phyloP scores from a whole-genome alignment of 352 stramenopile genomes.

The Globisporangium radiosum region DNA sequence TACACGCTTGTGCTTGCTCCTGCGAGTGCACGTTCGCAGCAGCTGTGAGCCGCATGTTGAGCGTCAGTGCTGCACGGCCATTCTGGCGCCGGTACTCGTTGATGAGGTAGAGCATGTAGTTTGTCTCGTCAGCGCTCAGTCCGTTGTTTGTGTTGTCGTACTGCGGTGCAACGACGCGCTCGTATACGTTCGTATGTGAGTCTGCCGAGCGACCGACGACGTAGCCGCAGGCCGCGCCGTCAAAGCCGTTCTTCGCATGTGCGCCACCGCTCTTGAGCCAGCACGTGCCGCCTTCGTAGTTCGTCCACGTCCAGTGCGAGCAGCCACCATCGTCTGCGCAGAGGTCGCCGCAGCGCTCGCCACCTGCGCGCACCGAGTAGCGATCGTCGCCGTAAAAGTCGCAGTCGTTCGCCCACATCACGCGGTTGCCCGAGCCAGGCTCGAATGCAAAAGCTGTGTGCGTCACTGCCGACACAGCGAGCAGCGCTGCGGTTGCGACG shows the following conservation, averaged over 20 bases:
- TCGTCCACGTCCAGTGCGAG: constrained; percentile 50
- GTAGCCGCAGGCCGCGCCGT: constrained; percentile 28
- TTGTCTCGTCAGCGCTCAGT: constrained; percentile 21
- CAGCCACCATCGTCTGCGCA: constrained; percentile 24
- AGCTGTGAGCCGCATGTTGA: constrained; percentile 25
- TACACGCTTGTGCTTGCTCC: constrained; percentile 30
- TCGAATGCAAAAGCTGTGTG: constrained; percentile 1
- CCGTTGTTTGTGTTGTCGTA: constrained; percentile 18
- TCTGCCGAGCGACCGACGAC: constrained; percentile 24
- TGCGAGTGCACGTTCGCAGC: constrained; percentile 32
- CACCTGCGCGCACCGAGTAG: constrained; percentile 7
- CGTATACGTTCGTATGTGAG: background rate
- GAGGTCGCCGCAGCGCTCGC: constrained; percentile 4
- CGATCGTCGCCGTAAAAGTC: constrained; percentile 14
- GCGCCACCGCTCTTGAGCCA: constrained; percentile 35
- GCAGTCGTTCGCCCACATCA: constrained; percentile 18
- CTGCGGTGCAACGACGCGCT: background rate
- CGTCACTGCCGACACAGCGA: background rate
- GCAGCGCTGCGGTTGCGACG: background rate
- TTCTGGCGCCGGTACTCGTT: constrained; percentile 43
- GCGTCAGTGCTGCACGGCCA: constrained; percentile 25
- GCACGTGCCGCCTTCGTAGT: constrained; percentile 44
- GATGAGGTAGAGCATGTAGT: constrained; percentile 41
- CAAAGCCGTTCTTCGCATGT: constrained; percentile 12
- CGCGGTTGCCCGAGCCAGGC: constrained; percentile 4